Evolutionary conservation across 1,139 yeast genomes (phyloP), one percentile per base, ranked within the genome.

Genomic region (Zygosaccharomyces pseudobailii): DNA sequence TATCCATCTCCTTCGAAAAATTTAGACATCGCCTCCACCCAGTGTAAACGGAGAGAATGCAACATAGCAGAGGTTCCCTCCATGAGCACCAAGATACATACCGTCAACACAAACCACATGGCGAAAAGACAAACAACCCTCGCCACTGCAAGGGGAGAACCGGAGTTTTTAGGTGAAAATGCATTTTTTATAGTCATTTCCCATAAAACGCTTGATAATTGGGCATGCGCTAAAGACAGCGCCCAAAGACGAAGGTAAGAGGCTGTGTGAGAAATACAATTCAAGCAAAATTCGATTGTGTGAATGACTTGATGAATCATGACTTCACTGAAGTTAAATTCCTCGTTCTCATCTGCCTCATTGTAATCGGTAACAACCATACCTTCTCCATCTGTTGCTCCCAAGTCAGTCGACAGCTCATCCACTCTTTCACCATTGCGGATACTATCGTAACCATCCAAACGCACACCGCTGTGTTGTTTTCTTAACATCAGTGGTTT

Each of bases 51-150:
- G 64, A 85, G 76, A 24, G 90, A 80, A 66, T 85, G 94, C 65
- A 85, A 75, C 94, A 85, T 85, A 37, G 94, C 94, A 32, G 90
- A 84, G 0, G 94, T 85, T 56, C 94, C 94, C 68, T 85, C 94
- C 94, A 85, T 85, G 45, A 82, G 70, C 23, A 85, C 94, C 65
- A 85, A 74, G 54, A 85, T 84, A 59, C 80, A 78, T 27, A 84
- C 85, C 0, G 92, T 83, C 56, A 85, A 71, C 4, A 76, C 75
- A 65, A 85, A 84, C 94, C 94, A 85, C 84, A 85, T 79, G 38
- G 80, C 87, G 66, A 85, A 85, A 60, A 84, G 70, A 10, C 66
- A 42, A 3, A 71, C 69, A 9, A 66, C 69, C 40, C 59, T 65
- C 3, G 56, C 47, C 7, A 70, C 71, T 6, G 67, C 59, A 1